Percentiles rank a stretch among this genome's conserved stretches.
Evolutionary conservation across 345 rosid genomes (phyloP).

Genomic region (Syzygium grande): DNA sequence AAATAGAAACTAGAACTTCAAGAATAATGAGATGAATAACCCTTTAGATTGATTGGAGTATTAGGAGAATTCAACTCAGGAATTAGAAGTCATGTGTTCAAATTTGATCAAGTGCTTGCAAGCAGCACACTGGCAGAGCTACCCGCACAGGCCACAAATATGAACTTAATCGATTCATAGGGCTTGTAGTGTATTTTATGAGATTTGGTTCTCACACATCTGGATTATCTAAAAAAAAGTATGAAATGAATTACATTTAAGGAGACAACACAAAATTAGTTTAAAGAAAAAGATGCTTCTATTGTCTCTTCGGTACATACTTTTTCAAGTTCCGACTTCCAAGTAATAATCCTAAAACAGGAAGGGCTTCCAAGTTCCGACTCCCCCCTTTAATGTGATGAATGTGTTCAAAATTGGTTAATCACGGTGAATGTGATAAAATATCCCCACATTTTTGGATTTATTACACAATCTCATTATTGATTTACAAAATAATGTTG

Average conservation of each 20-base stretch:
- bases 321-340: neutral
- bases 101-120: neutral
- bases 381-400: neutral
- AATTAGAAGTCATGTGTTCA: neutral
- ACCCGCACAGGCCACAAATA: rapidly evolving
- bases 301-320: neutral
- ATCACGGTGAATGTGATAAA: neutral
- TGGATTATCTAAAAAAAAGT: neutral
- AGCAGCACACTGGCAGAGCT: neutral
- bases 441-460: neutral
- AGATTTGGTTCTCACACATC: neutral
- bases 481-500: neutral
- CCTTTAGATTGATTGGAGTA: neutral
- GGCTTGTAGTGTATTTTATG: neutral
- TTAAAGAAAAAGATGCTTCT: neutral
- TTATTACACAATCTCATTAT: neutral
- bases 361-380: neutral
- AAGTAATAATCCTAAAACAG: neutral
- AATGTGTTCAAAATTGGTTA: neutral
- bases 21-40: neutral
- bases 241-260: neutral
- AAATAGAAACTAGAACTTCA: neutral
- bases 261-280: neutral
- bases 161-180: neutral
- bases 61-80: neutral